Percentiles rank a stretch among this genome's conserved stretches.
These are phyloP conservation scores for Eutrema japonicum DNA, from an alignment of 345 rosid species.

Conservation along the genomic window DNA sequence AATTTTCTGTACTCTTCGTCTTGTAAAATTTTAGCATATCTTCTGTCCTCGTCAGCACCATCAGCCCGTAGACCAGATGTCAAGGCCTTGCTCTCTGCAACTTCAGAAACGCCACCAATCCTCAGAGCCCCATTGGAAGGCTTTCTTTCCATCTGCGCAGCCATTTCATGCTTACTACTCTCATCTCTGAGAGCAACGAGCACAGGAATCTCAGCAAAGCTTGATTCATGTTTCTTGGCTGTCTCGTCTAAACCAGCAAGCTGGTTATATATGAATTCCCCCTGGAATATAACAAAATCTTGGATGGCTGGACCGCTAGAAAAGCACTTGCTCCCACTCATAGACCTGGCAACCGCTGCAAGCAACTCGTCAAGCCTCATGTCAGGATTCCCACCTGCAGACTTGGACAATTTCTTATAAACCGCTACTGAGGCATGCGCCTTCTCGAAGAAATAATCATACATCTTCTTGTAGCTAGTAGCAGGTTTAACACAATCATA, in stretches of 20 bases:
- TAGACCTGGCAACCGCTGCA: slow-evolving; percentile 60
- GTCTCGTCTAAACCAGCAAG: slow-evolving; percentile 66
- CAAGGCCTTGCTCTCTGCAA: neutral
- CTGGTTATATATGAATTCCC: slow-evolving; percentile 65
- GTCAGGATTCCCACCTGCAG: slow-evolving; percentile 62
- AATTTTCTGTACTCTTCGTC: slow-evolving; percentile 72
- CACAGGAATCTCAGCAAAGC: slow-evolving; percentile 53
- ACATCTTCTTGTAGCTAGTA: slow-evolving; percentile 51
- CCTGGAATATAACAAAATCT: slow-evolving; percentile 64
- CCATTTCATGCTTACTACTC: slow-evolving; percentile 13
- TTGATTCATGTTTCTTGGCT: slow-evolving; percentile 47
- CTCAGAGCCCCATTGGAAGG: slow-evolving; percentile 33
- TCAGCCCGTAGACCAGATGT: slow-evolving; percentile 40
- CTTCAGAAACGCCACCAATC: slow-evolving; percentile 31
- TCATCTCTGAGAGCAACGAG: slow-evolving; percentile 58
- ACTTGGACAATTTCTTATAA: slow-evolving; percentile 57
- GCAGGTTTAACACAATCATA: slow-evolving; percentile 66
- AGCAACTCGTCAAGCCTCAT: slow-evolving; percentile 64
- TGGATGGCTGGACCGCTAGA: slow-evolving; percentile 48
- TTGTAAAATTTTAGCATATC: slow-evolving; percentile 63
- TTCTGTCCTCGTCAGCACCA: slow-evolving; percentile 61
- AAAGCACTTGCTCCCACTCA: slow-evolving; percentile 57
- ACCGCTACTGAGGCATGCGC: slow-evolving; percentile 62
- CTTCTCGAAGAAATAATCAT: slow-evolving; percentile 57
- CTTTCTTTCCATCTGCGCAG: neutral